phyloP scores from a whole-genome alignment of 768 basidiomycete species.

The Strobilomyces dryophilus region DNA sequence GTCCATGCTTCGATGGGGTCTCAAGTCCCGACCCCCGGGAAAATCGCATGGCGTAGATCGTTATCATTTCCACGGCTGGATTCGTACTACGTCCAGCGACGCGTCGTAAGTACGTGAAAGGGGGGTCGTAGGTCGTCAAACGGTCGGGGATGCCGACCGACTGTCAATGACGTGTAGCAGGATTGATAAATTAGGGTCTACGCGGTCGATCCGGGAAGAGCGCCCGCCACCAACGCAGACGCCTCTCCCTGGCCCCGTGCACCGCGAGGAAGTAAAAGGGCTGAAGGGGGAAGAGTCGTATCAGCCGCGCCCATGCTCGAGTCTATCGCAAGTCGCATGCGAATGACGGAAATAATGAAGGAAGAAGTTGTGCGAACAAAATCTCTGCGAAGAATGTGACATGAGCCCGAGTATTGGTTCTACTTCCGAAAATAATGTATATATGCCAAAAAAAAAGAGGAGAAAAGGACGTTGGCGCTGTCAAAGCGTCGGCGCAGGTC shows the following conservation, averaged over 20 bases:
- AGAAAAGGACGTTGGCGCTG: conserved; percentile 1
- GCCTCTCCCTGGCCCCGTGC: neutral
- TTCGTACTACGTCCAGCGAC: neutral
- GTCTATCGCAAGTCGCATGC: conserved; percentile 13
- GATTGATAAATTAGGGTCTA: conserved; percentile 16
- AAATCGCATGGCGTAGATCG: neutral
- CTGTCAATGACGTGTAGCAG: neutral
- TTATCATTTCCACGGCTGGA: neutral
- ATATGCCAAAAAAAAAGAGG: neutral
- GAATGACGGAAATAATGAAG: neutral
- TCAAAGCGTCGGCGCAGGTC: conserved; percentile 14
- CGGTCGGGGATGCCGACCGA: neutral
- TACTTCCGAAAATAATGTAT: conserved; percentile 20
- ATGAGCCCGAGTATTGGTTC: neutral
- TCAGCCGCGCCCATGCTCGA: neutral
- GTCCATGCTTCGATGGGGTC: neutral
- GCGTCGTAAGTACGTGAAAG: neutral
- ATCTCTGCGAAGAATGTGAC: conserved; percentile 1
- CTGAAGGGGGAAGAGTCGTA: neutral
- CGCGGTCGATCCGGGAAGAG: neutral
- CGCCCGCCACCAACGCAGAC: neutral
- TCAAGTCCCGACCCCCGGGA: neutral
- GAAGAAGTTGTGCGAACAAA: neutral
- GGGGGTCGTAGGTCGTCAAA: neutral
- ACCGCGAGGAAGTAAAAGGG: neutral